Evolutionary conservation across 768 basidiomycete species (phyloP).

Genomic region (Paxillus rubicundulus): DNA sequence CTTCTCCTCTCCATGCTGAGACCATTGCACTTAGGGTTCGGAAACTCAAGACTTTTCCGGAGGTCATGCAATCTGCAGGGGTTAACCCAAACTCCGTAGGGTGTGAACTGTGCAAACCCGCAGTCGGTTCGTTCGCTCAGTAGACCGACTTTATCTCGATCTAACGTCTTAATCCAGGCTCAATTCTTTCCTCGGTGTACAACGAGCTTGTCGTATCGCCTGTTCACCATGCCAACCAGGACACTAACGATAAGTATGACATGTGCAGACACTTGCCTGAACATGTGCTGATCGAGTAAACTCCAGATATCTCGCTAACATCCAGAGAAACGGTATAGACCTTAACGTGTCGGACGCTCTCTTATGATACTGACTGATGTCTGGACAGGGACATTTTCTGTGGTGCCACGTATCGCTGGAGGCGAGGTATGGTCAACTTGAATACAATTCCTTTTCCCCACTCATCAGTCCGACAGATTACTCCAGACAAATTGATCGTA

Average conservation of each 20-base stretch:
- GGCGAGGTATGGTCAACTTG: constrained; percentile 47
- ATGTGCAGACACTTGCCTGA: neutral
- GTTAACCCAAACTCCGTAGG: constrained; percentile 50
- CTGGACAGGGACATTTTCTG: constrained; percentile 54
- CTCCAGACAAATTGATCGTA: constrained; percentile 62
- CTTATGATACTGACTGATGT: neutral
- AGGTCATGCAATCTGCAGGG: constrained; percentile 52
- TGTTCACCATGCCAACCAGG: constrained; percentile 64
- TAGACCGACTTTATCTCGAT: neutral
- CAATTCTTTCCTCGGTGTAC: constrained; percentile 48
- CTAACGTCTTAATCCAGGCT: constrained; percentile 15
- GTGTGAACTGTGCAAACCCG: constrained; percentile 75
- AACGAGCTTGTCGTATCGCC: constrained; percentile 67
- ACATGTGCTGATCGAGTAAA: neutral
- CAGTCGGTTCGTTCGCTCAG: constrained; percentile 40
- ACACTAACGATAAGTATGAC: constrained; percentile 57
- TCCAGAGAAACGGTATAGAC: constrained; percentile 58
- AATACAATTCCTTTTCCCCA: neutral
- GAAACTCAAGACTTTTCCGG: constrained; percentile 51
- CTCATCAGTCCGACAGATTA: constrained; percentile 32
- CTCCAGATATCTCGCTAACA: constrained; percentile 59
- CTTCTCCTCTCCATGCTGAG: neutral
- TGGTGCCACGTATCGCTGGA: constrained; percentile 67
- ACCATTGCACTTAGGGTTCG: constrained; percentile 42
- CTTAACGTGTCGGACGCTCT: neutral